phyloP scores from a whole-genome alignment of 2,329 filamentous ascomycete species.

The Neonectria coccinea region DNA sequence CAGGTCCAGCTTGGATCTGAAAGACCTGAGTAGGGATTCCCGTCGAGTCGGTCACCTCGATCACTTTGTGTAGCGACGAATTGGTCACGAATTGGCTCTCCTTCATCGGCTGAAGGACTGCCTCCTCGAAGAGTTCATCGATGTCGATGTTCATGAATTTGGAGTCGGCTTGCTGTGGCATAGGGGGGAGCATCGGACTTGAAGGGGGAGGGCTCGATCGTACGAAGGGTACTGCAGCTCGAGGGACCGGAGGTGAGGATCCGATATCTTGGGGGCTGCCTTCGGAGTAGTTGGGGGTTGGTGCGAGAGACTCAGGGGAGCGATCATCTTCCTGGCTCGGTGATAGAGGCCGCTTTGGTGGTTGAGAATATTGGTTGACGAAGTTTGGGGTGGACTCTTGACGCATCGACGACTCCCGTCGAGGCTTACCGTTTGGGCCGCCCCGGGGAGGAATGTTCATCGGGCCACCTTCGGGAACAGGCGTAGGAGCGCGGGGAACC shows the following conservation, averaged over 20 bases:
- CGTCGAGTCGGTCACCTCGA: constrained; percentile 51
- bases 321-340: constrained; percentile 62
- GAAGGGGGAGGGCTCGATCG: constrained; percentile 76
- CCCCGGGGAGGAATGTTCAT: constrained; percentile 46
- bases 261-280: constrained; percentile 85
- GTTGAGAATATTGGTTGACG: constrained; percentile 56
- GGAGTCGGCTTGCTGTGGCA: constrained; percentile 78
- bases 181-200: constrained; percentile 79
- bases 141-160: constrained; percentile 87
- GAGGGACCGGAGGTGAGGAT: constrained; percentile 88
- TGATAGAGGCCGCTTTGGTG: constrained; percentile 55
- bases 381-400: constrained; percentile 63
- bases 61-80: constrained; percentile 34
- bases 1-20: constrained; percentile 52
- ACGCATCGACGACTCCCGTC: constrained; percentile 71
- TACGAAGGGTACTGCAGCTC: constrained; percentile 66
- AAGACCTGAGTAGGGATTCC: constrained; percentile 59
- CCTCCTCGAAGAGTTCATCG: constrained; percentile 76
- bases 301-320: constrained; percentile 66
- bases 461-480: constrained; percentile 68
- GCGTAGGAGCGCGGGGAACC: constrained; percentile 81
- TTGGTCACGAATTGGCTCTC: constrained; percentile 47
- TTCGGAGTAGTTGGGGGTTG: constrained; percentile 65
- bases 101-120: constrained; percentile 58
- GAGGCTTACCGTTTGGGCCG: constrained; percentile 53